These are phyloP conservation scores for Sporothrix pseudoabietina DNA, from an alignment of 2,329 filamentous ascomycete species.

Conservation along the genomic window DNA sequence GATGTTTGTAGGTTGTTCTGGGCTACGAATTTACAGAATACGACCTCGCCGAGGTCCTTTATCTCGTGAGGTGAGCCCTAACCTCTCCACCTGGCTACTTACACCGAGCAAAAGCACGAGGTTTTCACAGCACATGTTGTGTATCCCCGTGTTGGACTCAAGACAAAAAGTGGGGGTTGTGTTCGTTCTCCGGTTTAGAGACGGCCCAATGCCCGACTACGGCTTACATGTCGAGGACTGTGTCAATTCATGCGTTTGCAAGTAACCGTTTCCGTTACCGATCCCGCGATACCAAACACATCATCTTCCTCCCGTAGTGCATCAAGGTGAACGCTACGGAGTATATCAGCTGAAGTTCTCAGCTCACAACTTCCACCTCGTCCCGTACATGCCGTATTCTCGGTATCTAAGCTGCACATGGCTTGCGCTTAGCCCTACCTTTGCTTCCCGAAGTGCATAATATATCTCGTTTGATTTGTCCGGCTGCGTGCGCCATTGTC, in stretches of 20 bases:
- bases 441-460: neutral
- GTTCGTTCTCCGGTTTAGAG: neutral
- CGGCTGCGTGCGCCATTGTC: neutral
- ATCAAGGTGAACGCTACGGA: neutral
- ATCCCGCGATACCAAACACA: neutral
- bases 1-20: neutral
- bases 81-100: neutral
- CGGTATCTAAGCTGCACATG: neutral
- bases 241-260: neutral
- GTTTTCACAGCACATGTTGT: slow-evolving; percentile 10
- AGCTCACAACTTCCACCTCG: neutral
- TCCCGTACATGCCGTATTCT: neutral
- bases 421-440: neutral
- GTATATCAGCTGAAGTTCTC: neutral
- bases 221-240: neutral
- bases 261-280: neutral
- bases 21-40: neutral
- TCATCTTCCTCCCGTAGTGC: neutral
- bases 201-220: neutral
- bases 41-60: neutral
- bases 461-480: neutral
- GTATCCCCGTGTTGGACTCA: neutral
- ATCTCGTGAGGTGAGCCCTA: neutral
- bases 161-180: neutral
- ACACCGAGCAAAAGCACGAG: slow-evolving; percentile 2